Conservation (phyloP, 2,329 filamentous ascomycete species). For the Fusarium fujikuroi region DNA sequence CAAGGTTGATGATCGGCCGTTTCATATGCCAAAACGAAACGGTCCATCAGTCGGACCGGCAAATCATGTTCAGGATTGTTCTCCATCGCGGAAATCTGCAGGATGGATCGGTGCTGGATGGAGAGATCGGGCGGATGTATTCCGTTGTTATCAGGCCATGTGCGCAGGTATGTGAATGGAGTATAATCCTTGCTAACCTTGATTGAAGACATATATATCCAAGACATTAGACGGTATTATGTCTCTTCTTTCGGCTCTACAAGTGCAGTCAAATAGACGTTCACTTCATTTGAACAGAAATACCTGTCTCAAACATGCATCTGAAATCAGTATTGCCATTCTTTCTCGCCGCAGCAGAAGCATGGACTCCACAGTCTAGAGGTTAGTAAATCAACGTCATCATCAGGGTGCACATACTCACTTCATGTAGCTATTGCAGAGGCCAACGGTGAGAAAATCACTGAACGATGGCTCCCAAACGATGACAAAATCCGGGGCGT, state of each 20-base stretch:
- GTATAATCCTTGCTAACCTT: background rate
- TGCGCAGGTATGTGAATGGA: background rate
- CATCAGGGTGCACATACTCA: background rate
- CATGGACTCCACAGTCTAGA: constrained; percentile 23
- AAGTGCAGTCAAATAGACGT: background rate
- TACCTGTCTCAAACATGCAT: background rate
- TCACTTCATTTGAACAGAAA: accelerated
- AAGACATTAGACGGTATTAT: background rate
- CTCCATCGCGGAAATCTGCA: background rate
- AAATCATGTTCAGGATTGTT: background rate
- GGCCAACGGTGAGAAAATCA: background rate
- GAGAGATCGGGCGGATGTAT: background rate
- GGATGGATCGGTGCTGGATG: background rate
- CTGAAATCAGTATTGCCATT: background rate
- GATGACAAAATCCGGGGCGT: constrained; percentile 40
- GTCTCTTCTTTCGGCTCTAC: background rate
- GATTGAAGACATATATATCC: background rate
- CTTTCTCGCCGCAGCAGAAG: background rate
- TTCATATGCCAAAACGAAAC: constrained; percentile 1
- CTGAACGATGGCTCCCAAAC: constrained; percentile 23
- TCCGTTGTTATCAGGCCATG: background rate
- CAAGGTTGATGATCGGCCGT: background rate
- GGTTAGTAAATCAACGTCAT: background rate
- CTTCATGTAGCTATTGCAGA: background rate
- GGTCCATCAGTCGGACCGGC: background rate